phyloP scores from a whole-genome alignment of 768 basidiomycete species.

The Sistotremastrum niveocremeum region DNA sequence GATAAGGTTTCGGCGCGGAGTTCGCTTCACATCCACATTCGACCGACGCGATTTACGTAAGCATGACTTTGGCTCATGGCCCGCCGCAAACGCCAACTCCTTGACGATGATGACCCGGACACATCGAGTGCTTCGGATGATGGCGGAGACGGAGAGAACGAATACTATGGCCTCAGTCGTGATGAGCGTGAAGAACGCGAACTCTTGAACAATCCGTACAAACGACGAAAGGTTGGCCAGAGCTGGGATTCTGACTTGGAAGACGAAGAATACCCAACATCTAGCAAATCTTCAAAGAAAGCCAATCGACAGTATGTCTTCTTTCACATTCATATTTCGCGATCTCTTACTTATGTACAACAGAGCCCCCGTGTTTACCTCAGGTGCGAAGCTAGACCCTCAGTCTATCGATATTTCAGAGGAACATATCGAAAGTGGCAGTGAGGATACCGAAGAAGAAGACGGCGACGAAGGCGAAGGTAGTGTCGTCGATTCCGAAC shows the following conservation, averaged over 20 bases:
- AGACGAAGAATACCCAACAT: conserved; percentile 11
- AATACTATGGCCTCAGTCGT: conserved; percentile 30
- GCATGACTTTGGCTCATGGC: conserved; percentile 32
- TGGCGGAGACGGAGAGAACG: conserved; percentile 28
- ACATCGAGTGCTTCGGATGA: conserved; percentile 47
- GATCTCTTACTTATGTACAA: conserved; percentile 3
- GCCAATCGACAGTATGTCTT: conserved; percentile 50
- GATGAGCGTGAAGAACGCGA: conserved; percentile 61
- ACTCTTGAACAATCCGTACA: conserved; percentile 67
- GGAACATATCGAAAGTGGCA: conserved; percentile 23
- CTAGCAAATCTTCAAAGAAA: conserved; percentile 25
- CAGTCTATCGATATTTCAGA: conserved; percentile 29
- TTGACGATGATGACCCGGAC: conserved; percentile 61
- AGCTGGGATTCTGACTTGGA: conserved; percentile 45
- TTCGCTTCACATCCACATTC: too few relatives aligned
- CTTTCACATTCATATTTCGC: conserved; percentile 2
- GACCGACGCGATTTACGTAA: too few relatives aligned
- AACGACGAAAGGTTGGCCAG: conserved; percentile 37
- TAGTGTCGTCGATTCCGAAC: conserved; percentile 18
- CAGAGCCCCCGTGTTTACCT: conserved; percentile 55
- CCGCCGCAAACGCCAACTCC: conserved; percentile 59
- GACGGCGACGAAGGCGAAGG: conserved; percentile 12
- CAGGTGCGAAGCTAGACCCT: conserved; percentile 31
- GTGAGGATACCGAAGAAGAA: conserved; percentile 24
- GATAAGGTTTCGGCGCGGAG: neutral